phyloP scores from a whole-genome alignment of 2,329 filamentous ascomycete species.

The Sclerotinia glacialis region DNA sequence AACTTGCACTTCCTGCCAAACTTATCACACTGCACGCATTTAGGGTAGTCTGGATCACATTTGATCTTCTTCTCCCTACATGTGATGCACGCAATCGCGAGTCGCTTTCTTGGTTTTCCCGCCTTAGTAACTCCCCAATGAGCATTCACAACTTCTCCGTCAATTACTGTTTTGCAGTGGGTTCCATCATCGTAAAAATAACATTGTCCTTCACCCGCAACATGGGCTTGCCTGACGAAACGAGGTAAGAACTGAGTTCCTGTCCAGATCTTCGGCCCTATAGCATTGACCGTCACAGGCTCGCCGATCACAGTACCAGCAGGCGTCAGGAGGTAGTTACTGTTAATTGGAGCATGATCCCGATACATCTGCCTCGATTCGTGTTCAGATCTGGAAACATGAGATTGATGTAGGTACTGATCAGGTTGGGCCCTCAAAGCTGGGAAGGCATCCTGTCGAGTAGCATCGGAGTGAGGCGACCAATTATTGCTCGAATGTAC shows the following conservation, averaged over 20 bases:
- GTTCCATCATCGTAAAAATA: constrained; percentile 85
- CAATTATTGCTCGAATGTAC: constrained; percentile 31
- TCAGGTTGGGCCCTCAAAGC: constrained; percentile 34
- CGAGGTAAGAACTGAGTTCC: constrained; percentile 65
- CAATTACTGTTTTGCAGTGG: constrained; percentile 77
- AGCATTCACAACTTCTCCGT: constrained; percentile 83
- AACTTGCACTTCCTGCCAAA: constrained; percentile 83
- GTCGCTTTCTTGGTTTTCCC: constrained; percentile 84
- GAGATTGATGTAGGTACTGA: constrained; percentile 25
- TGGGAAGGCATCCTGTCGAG: constrained; percentile 32
- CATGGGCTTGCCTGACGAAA: constrained; percentile 61
- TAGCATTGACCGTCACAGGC: constrained; percentile 48
- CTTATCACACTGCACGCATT: constrained; percentile 89
- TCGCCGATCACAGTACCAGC: constrained; percentile 32
- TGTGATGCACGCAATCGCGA: constrained; percentile 89
- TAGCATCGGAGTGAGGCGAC: constrained; percentile 35
- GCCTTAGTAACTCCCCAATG: constrained; percentile 94
- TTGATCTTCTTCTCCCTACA: constrained; percentile 98
- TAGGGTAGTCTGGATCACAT: constrained; percentile 83
- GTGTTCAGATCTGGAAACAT: constrained; percentile 29
- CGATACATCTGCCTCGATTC: constrained; percentile 32
- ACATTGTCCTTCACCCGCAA: constrained; percentile 76
- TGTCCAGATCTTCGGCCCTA: constrained; percentile 68
- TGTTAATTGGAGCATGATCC: constrained; percentile 28
- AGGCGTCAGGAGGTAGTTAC: constrained; percentile 33